Conservation (phyloP, 202 grass and related monocot species). For the Hordeum pubiflorum region DNA sequence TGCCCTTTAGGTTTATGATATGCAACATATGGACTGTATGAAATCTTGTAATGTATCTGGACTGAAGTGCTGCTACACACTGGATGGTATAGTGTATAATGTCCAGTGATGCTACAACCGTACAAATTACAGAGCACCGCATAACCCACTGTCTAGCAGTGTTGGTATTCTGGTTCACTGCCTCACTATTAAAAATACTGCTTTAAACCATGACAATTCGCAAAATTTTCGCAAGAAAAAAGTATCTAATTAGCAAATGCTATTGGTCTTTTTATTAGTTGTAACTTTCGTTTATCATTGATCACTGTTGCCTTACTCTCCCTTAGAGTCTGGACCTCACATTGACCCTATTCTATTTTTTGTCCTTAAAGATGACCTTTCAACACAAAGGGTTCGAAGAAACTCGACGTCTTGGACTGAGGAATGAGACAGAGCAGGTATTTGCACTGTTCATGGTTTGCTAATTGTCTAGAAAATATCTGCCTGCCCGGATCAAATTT, state of each 20-base stretch:
- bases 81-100: background rate
- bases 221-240: background rate
- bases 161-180: background rate
- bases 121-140: background rate
- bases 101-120: background rate
- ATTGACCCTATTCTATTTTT: background rate
- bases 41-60: background rate
- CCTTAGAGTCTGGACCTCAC: background rate
- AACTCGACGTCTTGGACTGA: conserved; percentile 85
- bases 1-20: background rate
- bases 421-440: conserved; percentile 90
- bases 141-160: background rate
- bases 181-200: background rate
- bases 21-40: background rate
- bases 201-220: background rate
- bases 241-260: background rate
- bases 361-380: conserved; percentile 60
- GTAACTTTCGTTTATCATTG: background rate
- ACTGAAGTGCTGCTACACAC: background rate
- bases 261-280: background rate
- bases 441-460: background rate
- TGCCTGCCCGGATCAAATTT: background rate
- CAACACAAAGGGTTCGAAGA: conserved; percentile 99
- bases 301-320: background rate
- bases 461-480: background rate